These are phyloP conservation scores for Myxozyma kluyveri DNA, from an alignment of 805 yeast species.

Conservation along the genomic window DNA sequence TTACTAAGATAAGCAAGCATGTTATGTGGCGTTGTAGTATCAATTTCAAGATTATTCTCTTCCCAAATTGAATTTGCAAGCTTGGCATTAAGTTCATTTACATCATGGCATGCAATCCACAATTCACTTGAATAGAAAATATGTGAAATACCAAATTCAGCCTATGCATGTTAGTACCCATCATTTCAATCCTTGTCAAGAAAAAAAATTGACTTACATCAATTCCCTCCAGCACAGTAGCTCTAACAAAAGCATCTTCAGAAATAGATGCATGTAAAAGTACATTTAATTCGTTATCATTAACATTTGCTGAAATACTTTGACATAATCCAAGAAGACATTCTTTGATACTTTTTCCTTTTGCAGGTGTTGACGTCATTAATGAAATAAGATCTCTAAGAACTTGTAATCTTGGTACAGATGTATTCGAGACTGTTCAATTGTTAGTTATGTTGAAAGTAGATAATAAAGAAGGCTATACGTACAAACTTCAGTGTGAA, in stretches of 20 bases:
- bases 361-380: conserved; percentile 64
- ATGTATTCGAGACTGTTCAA: conserved; percentile 50
- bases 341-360: conserved; percentile 79
- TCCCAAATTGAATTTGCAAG: conserved; percentile 82
- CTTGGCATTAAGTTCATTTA: conserved; percentile 57
- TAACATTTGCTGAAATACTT: conserved; percentile 63
- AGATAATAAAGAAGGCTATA: conserved; percentile 34
- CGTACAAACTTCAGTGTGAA: conserved; percentile 52
- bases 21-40: conserved; percentile 41
- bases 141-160: conserved; percentile 58
- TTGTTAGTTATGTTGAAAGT: background rate
- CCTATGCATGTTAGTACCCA: conserved; percentile 30
- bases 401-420: conserved; percentile 67
- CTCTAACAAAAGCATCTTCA: conserved; percentile 68
- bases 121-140: conserved; percentile 60
- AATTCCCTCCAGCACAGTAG: conserved; percentile 66
- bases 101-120: conserved; percentile 76
- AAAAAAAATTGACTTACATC: conserved; percentile 14
- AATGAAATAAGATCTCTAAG: conserved; percentile 61
- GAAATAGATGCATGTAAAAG: conserved; percentile 57
- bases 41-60: conserved; percentile 60
- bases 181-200: background rate
- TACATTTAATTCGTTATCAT: conserved; percentile 55
- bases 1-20: conserved; percentile 54
- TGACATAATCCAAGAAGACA: conserved; percentile 76